Evolutionary conservation across 2,329 filamentous ascomycete species (phyloP), one percentile per base, ranked within the genome.

Genomic region (Gaeumannomyces tritici): DNA sequence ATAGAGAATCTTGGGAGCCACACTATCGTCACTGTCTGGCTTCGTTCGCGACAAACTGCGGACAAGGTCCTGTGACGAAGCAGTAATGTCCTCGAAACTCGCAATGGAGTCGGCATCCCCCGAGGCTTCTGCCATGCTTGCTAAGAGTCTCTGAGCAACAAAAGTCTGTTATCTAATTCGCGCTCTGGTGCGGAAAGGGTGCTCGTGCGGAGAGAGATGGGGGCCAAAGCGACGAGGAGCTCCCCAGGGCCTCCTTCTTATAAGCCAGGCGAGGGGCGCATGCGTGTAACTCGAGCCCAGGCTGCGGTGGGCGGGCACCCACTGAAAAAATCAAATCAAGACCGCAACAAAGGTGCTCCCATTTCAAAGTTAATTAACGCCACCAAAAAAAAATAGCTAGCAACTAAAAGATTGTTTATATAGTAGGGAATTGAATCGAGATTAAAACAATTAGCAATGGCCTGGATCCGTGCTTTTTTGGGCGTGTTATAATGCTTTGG

Each of bases 1-100:
- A 64, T 79, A 77, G 57, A 75, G 70, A 18, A 80, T 69, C 55
- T 78, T 74, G 3, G 76, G 75, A 9, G 74, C 70, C n/a, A 74
- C 73, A 2, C 6, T 7, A 2, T 51, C 21, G 11, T 3, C 21
- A 18, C 2, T 7, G 42, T 2, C 67, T 67, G 5, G 67, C 67
- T 18, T 47, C 57, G 21, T 70, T 61, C 58, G 69, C 68, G 13
- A 61, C 35, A 21, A 4, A n/a, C 8, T 18, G 57, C 12, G 60
- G 56, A 62, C n/a, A 15, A 60, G 42, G 18, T 63, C 51, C 55
- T 63, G 61, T 54, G 35, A 47, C 15, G 33, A 26, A 7, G 31
- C 26, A 51, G 47, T 18, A 33, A 74, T 67, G 11, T 74, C 71
- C 64, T 74, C 72, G 62, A 72, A 75, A 67, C 71, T 73, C 26